Evolutionary conservation across 2,329 filamentous ascomycete species (phyloP).

Genomic region (Berkeleyomyces basicola): DNA sequence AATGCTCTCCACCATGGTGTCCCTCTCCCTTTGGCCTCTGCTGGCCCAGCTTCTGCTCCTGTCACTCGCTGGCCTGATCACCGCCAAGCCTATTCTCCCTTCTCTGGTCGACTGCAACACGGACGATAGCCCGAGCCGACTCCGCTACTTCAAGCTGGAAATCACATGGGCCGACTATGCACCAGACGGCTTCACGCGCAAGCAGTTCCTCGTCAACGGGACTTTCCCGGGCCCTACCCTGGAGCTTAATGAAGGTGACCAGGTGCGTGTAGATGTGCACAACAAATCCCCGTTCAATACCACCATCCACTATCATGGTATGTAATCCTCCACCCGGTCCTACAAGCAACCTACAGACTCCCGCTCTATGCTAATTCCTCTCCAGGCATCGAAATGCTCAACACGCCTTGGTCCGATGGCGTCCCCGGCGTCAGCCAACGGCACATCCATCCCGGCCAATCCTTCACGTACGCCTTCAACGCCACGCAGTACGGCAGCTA

Average conservation of each 20-base stretch:
- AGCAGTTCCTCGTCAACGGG: slow-evolving; percentile 38
- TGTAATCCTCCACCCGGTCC: neutral
- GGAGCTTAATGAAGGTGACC: slow-evolving; percentile 34
- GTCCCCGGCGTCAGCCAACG: slow-evolving; percentile 39
- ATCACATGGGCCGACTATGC: slow-evolving; percentile 24
- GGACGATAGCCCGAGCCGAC: neutral
- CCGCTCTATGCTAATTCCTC: neutral
- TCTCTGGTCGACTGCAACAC: neutral
- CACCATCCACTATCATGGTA: slow-evolving; percentile 34
- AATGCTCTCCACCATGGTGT: neutral
- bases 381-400: slow-evolving; percentile 30
- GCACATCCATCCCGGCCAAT: slow-evolving; percentile 30
- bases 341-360: neutral
- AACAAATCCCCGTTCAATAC: slow-evolving; percentile 32
- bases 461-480: slow-evolving; percentile 37
- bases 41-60: neutral
- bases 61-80: neutral
- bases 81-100: neutral
- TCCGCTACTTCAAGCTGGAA: slow-evolving; percentile 17
- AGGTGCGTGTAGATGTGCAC: slow-evolving; percentile 27
- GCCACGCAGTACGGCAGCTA: slow-evolving; percentile 40
- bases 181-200: slow-evolving; percentile 28
- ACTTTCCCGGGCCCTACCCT: slow-evolving; percentile 46
- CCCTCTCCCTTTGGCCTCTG: neutral
- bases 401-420: slow-evolving; percentile 44